These are phyloP conservation scores for Botrytis fabae DNA, from an alignment of 2,329 filamentous ascomycete species.

Conservation along the genomic window DNA sequence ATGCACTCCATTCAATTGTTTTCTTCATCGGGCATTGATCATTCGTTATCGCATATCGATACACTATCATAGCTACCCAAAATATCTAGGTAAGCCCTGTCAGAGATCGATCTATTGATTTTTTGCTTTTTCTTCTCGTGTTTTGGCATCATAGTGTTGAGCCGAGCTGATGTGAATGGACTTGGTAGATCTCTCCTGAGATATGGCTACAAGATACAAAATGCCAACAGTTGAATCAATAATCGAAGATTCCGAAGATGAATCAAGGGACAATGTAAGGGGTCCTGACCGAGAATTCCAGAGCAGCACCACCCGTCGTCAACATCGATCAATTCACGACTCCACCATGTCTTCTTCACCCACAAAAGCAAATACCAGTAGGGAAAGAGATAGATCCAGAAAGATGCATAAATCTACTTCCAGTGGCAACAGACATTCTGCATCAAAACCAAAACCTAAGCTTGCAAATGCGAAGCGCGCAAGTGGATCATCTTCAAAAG, in stretches of 20 bases:
- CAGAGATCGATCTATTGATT: slow-evolving; percentile 19
- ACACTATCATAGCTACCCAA: slow-evolving; percentile 30
- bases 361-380: slow-evolving; percentile 30
- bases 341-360: slow-evolving; percentile 31
- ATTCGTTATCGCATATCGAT: slow-evolving; percentile 25
- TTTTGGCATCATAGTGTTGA: slow-evolving; percentile 11
- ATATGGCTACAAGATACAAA: slow-evolving; percentile 37
- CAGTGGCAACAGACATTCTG: slow-evolving; percentile 27
- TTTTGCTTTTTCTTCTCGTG: slow-evolving; percentile 7
- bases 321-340: slow-evolving; percentile 24
- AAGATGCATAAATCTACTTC: slow-evolving; percentile 30
- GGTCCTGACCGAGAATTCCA: slow-evolving; percentile 25
- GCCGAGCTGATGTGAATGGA: slow-evolving; percentile 26
- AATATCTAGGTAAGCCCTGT: slow-evolving; percentile 31
- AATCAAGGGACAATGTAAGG: slow-evolving; percentile 31
- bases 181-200: slow-evolving; percentile 12
- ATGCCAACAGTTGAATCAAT: slow-evolving; percentile 36
- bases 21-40: slow-evolving; percentile 26
- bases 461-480: slow-evolving; percentile 27
- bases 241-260: slow-evolving; percentile 37
- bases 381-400: slow-evolving; percentile 33
- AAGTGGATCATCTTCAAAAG: slow-evolving; percentile 26
- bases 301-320: slow-evolving; percentile 27
- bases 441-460: slow-evolving; percentile 31
- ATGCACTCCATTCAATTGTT: slow-evolving; percentile 21